These are phyloP conservation scores for Hygrophila difformis DNA, from an alignment of 257 asterid genomes.

Conservation along the genomic window DNA sequence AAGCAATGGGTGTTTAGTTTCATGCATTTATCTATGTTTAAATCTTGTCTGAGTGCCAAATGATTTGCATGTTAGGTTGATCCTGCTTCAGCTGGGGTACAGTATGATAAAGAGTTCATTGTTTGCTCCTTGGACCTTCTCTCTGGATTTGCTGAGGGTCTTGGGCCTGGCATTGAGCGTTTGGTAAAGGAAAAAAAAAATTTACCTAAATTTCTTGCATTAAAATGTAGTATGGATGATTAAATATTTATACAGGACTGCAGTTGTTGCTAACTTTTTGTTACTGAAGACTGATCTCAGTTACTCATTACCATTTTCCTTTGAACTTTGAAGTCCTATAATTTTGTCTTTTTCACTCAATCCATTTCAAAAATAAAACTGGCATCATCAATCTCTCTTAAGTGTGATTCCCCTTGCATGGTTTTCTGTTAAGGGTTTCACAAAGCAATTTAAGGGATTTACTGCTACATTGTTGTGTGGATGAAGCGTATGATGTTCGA, in stretches of 20 bases:
- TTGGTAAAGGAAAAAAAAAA: constrained; percentile 70
- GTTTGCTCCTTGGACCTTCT: constrained; percentile 19
- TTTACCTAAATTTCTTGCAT: constrained; percentile 6
- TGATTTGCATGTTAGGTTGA: constrained; percentile 54
- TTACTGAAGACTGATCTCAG: too few relatives aligned
- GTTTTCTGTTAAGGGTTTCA: constrained; percentile 6
- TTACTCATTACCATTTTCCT: too few relatives aligned
- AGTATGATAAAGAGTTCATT: constrained; percentile 82
- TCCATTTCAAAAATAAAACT: too few relatives aligned
- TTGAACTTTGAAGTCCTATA: too few relatives aligned
- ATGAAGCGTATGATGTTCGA: constrained; percentile 83
- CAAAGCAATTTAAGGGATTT: constrained; percentile 73
- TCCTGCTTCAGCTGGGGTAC: constrained; percentile 77
- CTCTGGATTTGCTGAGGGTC: constrained; percentile 97
- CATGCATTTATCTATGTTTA: background rate
- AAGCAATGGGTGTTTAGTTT: too few relatives aligned
- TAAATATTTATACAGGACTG: too few relatives aligned
- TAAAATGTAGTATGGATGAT: too few relatives aligned
- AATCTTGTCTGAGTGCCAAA: constrained; percentile 11
- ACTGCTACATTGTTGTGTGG: constrained; percentile 94
- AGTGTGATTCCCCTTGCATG: too few relatives aligned
- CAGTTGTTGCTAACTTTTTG: too few relatives aligned
- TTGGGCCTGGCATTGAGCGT: constrained; percentile 91
- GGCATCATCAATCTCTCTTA: too few relatives aligned
- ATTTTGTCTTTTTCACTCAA: too few relatives aligned